These are phyloP conservation scores for Hanseniaspora valbyensis DNA, from an alignment of 805 yeast species.

Conservation along the genomic window DNA sequence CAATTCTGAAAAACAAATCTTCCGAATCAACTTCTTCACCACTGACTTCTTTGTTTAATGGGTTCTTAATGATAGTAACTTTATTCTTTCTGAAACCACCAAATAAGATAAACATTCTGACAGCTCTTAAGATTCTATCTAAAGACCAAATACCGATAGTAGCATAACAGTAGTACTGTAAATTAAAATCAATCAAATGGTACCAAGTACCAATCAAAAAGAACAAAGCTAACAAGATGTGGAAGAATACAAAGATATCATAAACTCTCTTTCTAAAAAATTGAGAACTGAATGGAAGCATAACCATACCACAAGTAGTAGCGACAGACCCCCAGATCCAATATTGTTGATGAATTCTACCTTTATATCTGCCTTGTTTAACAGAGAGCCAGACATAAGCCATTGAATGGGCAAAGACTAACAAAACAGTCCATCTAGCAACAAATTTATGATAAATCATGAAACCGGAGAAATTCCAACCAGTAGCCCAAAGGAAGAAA, in stretches of 20 bases:
- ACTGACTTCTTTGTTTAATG: too few species aligned
- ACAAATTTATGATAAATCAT: constrained; percentile 52
- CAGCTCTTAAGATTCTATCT: constrained; percentile 48
- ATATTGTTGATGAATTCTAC: background rate
- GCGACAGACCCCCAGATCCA: constrained; percentile 8
- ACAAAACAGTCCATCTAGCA: constrained; percentile 35
- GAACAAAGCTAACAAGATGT: constrained; percentile 34
- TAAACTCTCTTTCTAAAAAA: constrained; percentile 36
- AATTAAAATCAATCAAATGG: constrained; percentile 34
- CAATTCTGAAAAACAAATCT: constrained; percentile 3
- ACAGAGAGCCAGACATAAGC: constrained; percentile 15
- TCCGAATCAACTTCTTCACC: background rate
- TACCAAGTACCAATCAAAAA: constrained; percentile 37
- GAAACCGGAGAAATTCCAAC: constrained; percentile 51
- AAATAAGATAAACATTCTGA: constrained; percentile 32
- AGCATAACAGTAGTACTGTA: constrained; percentile 41
- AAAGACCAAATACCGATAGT: constrained; percentile 54
- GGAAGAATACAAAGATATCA: constrained; percentile 35
- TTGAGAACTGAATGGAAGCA: constrained; percentile 35
- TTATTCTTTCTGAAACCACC: constrained; percentile 15
- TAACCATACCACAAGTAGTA: constrained; percentile 27
- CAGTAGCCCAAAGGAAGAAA: constrained; percentile 47
- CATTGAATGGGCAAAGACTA: constrained; percentile 17
- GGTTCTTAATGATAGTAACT: background rate
- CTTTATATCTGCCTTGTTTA: background rate